Conservation (phyloP, 2,329 filamentous ascomycete species). For the Epichloe aotearoae region DNA sequence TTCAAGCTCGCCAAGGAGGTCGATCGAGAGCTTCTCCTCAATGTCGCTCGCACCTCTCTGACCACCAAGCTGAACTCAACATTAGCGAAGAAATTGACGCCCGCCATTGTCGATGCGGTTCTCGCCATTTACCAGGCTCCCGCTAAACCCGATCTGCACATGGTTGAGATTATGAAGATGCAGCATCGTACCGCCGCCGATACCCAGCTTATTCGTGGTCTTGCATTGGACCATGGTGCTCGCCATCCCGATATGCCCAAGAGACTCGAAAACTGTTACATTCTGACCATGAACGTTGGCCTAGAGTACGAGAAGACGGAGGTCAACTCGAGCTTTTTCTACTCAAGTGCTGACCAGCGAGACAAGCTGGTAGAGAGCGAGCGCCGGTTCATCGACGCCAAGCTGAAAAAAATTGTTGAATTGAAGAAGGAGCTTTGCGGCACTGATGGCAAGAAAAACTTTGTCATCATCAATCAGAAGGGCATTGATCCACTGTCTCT, state of each 20-base stretch:
- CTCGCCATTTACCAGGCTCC: slow-evolving; percentile 84
- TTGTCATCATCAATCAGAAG: slow-evolving; percentile 98
- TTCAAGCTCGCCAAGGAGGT: slow-evolving; percentile 86
- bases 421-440: slow-evolving; percentile 97
- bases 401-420: slow-evolving; percentile 89
- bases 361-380: slow-evolving; percentile 98
- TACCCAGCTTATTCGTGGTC: slow-evolving; percentile 85
- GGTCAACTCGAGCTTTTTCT: slow-evolving; percentile 98
- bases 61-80: slow-evolving; percentile 87
- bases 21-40: slow-evolving; percentile 86
- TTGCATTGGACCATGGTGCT: slow-evolving; percentile 89
- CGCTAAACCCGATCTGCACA: slow-evolving; percentile 90
- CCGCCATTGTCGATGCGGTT: slow-evolving; percentile 91
- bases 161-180: slow-evolving; percentile 99
- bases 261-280: slow-evolving; percentile 86
- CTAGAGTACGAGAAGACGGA: slow-evolving; percentile 98
- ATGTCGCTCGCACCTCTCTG: slow-evolving; percentile 84
- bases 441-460: slow-evolving; percentile 82
- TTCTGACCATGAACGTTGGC: slow-evolving; percentile 90
- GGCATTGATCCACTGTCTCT: slow-evolving; percentile 93
- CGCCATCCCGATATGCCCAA: slow-evolving; percentile 98
- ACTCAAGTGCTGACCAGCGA: slow-evolving; percentile 89
- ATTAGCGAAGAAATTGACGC: slow-evolving; percentile 81
- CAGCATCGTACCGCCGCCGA: slow-evolving; percentile 94
- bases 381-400: slow-evolving; percentile 87